Percentiles rank a stretch among this genome's conserved stretches.
These are phyloP conservation scores for Tolypocladium ovalisporum DNA, from an alignment of 2,329 filamentous ascomycete species.

Conservation along the genomic window DNA sequence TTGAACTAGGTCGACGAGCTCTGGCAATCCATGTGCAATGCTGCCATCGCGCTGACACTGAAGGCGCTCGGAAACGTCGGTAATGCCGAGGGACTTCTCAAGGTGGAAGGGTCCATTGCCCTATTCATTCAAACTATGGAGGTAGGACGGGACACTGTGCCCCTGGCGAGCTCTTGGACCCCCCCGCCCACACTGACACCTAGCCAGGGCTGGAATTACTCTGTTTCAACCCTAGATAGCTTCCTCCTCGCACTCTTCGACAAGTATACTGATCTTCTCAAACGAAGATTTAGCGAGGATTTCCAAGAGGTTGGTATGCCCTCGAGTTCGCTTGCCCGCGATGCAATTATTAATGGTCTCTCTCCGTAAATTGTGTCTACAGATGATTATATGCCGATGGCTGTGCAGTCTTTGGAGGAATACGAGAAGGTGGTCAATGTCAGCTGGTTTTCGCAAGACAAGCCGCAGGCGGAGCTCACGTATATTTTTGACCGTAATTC, in stretches of 20 bases:
- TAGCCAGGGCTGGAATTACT: slow-evolving; percentile 83
- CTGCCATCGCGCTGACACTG: slow-evolving; percentile 70
- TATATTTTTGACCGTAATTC: slow-evolving; percentile 29
- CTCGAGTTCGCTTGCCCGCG: slow-evolving; percentile 7
- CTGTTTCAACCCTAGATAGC: slow-evolving; percentile 67
- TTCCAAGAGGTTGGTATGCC: slow-evolving; percentile 63
- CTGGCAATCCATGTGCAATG: slow-evolving; percentile 96
- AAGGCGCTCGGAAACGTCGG: slow-evolving; percentile 69
- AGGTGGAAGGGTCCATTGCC: slow-evolving; percentile 86
- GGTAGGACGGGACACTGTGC: slow-evolving; percentile 33
- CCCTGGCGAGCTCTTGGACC: not conserved
- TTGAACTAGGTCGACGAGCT: slow-evolving; percentile 72
- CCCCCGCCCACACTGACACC: not conserved
- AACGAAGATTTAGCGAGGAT: slow-evolving; percentile 84
- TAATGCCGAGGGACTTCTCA: slow-evolving; percentile 82
- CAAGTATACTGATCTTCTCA: slow-evolving; percentile 86
- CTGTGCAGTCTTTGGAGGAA: slow-evolving; percentile 78
- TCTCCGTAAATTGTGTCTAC: slow-evolving; percentile 56
- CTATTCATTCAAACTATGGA: slow-evolving; percentile 98
- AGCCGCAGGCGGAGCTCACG: slow-evolving; percentile 63
- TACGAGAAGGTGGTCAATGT: slow-evolving; percentile 94
- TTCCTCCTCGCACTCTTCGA: slow-evolving; percentile 85
- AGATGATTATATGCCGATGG: slow-evolving; percentile 99
- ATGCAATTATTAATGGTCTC: no score
- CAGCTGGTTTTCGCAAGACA: slow-evolving; percentile 88